Conservation (phyloP, 176 grass and related monocot species). For the Zea mays region DNA sequence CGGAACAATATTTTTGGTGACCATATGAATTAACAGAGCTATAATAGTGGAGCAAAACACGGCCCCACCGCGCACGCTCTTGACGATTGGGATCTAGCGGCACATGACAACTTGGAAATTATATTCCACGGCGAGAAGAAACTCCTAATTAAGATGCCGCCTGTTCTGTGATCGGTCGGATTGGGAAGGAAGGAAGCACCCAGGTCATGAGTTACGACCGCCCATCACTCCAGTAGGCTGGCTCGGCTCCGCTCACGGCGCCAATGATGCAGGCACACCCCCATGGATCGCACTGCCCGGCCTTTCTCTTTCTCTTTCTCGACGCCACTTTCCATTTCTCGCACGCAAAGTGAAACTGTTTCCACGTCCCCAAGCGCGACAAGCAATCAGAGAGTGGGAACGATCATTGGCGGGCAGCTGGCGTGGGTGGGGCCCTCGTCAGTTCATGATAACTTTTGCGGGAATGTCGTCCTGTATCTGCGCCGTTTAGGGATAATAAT, state of each 20-base stretch:
- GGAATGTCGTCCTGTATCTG: too few relatives aligned
- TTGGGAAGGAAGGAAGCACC: background rate
- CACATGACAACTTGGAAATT: too few relatives aligned
- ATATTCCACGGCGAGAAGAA: background rate
- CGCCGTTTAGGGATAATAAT: too few relatives aligned
- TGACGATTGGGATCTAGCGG: too few relatives aligned
- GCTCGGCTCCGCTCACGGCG: too few relatives aligned
- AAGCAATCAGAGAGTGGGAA: background rate
- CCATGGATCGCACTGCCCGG: background rate
- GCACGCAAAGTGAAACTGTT: background rate
- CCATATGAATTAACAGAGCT: too few relatives aligned
- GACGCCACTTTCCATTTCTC: background rate
- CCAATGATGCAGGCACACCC: background rate
- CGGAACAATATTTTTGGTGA: too few relatives aligned
- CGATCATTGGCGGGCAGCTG: too few relatives aligned
- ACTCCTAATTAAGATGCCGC: background rate
- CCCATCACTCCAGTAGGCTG: constrained; percentile 9
- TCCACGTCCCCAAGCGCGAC: background rate
- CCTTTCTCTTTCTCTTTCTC: background rate
- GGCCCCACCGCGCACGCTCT: too few relatives aligned
- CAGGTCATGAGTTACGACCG: background rate
- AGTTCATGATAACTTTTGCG: too few relatives aligned
- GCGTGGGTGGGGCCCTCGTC: too few relatives aligned
- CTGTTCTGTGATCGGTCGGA: background rate
- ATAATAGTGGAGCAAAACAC: too few relatives aligned